Evolutionary conservation across 192 early-diverging fungal genomes (phyloP).

Genomic region (Rhizoclosmatium globosum): DNA sequence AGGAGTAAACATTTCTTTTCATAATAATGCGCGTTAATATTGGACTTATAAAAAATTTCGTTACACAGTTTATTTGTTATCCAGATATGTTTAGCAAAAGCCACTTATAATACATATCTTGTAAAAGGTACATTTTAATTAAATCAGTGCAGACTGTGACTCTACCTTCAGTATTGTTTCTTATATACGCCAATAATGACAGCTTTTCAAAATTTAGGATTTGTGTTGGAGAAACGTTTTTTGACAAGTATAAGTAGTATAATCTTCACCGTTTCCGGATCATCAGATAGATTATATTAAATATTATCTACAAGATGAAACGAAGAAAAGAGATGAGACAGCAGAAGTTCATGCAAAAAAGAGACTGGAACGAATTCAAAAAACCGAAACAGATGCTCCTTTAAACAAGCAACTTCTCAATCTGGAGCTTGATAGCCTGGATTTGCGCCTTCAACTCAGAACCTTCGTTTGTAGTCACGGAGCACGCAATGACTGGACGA

Average conservation of each 20-base stretch:
- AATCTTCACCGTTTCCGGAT: constrained; percentile 28
- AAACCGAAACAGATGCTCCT: background rate
- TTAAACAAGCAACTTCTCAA: constrained; percentile 94
- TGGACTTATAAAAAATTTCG: too few species aligned
- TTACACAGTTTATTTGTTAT: background rate
- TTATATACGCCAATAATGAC: too few species aligned
- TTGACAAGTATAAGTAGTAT: background rate
- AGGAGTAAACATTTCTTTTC: constrained; percentile 1
- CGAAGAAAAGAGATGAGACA: background rate
- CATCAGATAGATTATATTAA: constrained; percentile 26
- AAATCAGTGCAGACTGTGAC: too few species aligned
- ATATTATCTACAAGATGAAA: constrained; percentile 6
- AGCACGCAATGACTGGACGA: constrained; percentile 89
- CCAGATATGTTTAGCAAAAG: too few species aligned
- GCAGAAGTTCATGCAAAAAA: background rate
- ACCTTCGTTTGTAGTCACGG: constrained; percentile 97
- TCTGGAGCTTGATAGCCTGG: constrained; percentile 85
- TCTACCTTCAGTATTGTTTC: too few species aligned
- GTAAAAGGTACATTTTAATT: too few species aligned
- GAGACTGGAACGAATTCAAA: background rate
- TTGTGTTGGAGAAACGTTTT: background rate
- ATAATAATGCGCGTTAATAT: background rate
- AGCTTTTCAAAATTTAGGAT: too few species aligned
- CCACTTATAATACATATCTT: too few species aligned
- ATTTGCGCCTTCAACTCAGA: constrained; percentile 96